Base-by-base conservation (phyloP, 225 moss, liverwort and hornwort species). In the Polytrichum formosum region DNA sequence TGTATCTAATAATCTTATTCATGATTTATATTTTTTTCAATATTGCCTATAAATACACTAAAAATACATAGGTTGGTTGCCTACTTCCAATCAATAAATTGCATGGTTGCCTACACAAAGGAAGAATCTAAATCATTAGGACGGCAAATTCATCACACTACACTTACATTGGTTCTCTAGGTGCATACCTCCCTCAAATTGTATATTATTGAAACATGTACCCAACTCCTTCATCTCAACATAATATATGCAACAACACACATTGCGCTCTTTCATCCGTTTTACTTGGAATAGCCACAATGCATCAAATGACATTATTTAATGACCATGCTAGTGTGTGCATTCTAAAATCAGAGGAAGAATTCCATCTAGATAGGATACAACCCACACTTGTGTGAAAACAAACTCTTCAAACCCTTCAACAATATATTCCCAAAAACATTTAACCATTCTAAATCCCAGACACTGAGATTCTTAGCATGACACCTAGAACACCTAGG, bases 191-290 rank as follows among this genome's bases (percentile, higher is more conserved):
- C 10, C 37, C 37, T 67, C 54, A 3, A n/a, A 18, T 37, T 1
- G 67, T 21, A 67, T 37, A 23, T 19, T 37, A 25, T 53, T 67
- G 18, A 54, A 67, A 13, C 67, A 53, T 18, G 54, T 5, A n/a
- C 18, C 2, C 37, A 67, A 53, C 46, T 67, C 67, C 5, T 67
- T 21, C 18, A 67, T 67, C n/a, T 67, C 67, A n/a, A 67, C 53
- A 53, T 67, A 53, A 9, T 54, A 67, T 21, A 67, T 67, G 61
- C 61, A 65, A 33, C 26, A 65, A 33, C 65, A 5, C 6, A 25
- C 13, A 53, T 67, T 67, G 33, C 53, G 2, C 18, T 54, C n/a
- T 23, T 67, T 67, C 13, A 37, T 16, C 7, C 26, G 0, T 23
- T 67, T 37, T 46, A 54, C 6, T 7, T 29, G 5, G 29, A 29